Evolutionary conservation across 2,329 filamentous ascomycete genomes (phyloP).

Genomic region (Ophiocordyceps australis): DNA sequence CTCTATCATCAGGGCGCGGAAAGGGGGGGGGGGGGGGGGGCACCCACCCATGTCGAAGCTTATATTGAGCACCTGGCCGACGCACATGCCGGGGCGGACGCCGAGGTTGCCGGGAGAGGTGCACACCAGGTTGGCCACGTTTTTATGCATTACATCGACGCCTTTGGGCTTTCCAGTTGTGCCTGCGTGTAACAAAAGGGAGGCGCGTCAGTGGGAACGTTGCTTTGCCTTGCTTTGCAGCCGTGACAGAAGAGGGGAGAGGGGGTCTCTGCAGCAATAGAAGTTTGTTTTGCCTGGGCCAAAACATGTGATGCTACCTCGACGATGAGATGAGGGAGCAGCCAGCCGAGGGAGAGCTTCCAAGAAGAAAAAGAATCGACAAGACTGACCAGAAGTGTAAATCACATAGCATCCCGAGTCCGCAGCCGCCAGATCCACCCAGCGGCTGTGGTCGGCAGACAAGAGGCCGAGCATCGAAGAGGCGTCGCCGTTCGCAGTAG

Average conservation of each 20-base stretch:
- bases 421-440: constrained; percentile 14
- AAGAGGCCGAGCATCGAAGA: no score
- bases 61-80: constrained; percentile 37
- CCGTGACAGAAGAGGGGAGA: no score
- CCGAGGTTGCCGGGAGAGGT: constrained; percentile 30
- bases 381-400: constrained; percentile 40
- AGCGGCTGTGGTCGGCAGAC: no score
- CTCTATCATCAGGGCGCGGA: no score
- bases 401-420: constrained; percentile 26
- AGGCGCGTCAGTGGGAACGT: no score
- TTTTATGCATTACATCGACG: constrained; percentile 35
- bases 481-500: constrained; percentile 1
- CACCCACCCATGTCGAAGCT: constrained; percentile 42
- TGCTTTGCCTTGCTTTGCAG: no score
- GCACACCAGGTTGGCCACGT: constrained; percentile 34
- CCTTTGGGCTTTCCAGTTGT: constrained; percentile 41
- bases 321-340: no score
- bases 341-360: neutral
- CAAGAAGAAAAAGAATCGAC: constrained; percentile 6
- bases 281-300: no score
- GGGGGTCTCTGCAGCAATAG: no score
- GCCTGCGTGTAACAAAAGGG: no score
- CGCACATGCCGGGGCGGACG: constrained; percentile 27
- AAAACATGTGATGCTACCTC: no score
- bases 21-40: constrained; percentile 1